Conservation (phyloP, 2,329 filamentous ascomycete genomes). For the Macroventuria anomochaeta region DNA sequence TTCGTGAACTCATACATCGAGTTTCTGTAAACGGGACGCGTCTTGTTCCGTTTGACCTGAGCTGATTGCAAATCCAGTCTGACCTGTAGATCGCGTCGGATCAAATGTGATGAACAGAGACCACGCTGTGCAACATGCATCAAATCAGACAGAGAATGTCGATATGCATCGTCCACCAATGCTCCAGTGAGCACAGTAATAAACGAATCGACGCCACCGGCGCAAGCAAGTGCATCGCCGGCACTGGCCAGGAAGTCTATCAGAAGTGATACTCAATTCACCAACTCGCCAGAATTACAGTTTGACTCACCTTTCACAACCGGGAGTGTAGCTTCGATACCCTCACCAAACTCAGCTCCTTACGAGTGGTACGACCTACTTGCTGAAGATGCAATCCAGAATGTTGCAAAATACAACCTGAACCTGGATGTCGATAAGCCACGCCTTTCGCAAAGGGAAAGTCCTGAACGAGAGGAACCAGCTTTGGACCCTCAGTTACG, state of each 20-base stretch:
- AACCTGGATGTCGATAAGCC: slow-evolving; percentile 42
- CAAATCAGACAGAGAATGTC: slow-evolving; percentile 53
- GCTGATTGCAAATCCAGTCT: slow-evolving; percentile 40
- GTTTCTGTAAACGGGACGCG: no score
- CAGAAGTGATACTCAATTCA: slow-evolving; percentile 27
- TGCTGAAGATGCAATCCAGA: slow-evolving; percentile 53
- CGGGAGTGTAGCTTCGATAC: slow-evolving; percentile 39
- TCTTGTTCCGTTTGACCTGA: not conserved
- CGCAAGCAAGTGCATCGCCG: slow-evolving; percentile 28
- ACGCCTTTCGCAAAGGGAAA: slow-evolving; percentile 35
- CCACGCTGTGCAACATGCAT: slow-evolving; percentile 54
- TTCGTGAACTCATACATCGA: not conserved
- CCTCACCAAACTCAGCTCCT: slow-evolving; percentile 54
- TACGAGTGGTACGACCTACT: slow-evolving; percentile 58
- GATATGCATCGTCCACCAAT: slow-evolving; percentile 42
- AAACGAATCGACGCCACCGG: slow-evolving; percentile 27
- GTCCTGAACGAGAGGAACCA: slow-evolving; percentile 27
- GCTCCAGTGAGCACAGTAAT: slow-evolving; percentile 9
- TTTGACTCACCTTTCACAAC: slow-evolving; percentile 42
- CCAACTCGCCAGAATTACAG: slow-evolving; percentile 39
- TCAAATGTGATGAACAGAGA: slow-evolving; percentile 60
- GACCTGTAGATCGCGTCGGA: slow-evolving; percentile 56
- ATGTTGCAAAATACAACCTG: slow-evolving; percentile 42
- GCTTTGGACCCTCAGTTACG: slow-evolving; percentile 24
- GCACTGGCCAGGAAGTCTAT: slow-evolving; percentile 24